Evolutionary conservation across 1,139 yeast species (phyloP).

Genomic region (Hanseniaspora gamundiae): DNA sequence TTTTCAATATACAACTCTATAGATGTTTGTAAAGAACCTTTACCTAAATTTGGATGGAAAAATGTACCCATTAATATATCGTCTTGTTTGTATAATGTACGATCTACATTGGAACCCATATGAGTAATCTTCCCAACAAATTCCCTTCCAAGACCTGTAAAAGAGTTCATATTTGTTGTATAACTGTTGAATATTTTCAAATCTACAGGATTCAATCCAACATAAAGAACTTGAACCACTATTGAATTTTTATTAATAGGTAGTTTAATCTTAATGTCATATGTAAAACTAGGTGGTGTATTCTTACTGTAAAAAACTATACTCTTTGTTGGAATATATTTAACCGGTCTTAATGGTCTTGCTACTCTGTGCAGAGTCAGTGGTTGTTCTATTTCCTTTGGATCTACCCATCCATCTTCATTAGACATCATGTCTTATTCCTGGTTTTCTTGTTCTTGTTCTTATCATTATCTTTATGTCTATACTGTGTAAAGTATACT

Average conservation of each 20-base stretch:
- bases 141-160: conserved; percentile 57
- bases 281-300: conserved; percentile 29
- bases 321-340: conserved; percentile 28
- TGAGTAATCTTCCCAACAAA: conserved; percentile 52
- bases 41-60: conserved; percentile 30
- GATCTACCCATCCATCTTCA: not conserved
- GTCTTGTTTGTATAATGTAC: conserved; percentile 33
- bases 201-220: conserved; percentile 63
- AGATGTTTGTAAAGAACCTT: conserved; percentile 26
- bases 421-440: no score
- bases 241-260: conserved; percentile 36
- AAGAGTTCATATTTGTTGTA: conserved; percentile 27
- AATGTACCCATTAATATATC: conserved; percentile 54
- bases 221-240: conserved; percentile 46
- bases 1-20: conserved; percentile 2
- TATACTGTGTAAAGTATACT: not conserved
- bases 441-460: not conserved
- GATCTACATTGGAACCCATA: conserved; percentile 37
- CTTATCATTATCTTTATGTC: not conserved
- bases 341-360: conserved; percentile 31
- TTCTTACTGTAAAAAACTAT: conserved; percentile 26
- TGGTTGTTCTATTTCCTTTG: not conserved
- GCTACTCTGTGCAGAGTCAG: conserved; percentile 25
- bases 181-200: conserved; percentile 33
- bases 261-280: conserved; percentile 28